Evolutionary conservation across 495 filamentous ascomycete species (phyloP), one percentile per base, ranked within the genome.

Genomic region (Hypoxylon lenormandii): DNA sequence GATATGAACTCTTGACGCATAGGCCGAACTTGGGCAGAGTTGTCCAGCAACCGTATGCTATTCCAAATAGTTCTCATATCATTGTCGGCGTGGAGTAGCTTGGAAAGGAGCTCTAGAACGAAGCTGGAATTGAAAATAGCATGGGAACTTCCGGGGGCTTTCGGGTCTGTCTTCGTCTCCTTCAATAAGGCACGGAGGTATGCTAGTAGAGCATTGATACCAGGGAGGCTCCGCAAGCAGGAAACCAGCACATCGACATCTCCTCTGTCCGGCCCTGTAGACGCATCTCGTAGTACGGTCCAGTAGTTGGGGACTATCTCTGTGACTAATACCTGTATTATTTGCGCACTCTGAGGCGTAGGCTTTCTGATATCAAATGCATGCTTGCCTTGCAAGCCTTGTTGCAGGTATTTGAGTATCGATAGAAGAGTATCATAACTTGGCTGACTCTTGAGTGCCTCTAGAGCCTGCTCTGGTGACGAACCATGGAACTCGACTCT

Each of bases 281-380:
- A 79, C 55, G 81, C 80, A 63, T 83, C 78, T 56, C 82, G 76
- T 23, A 92, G 66, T 26, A 84, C 65, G n/a, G 79, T 60, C 93
- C 93, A 97, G 76, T 91, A 92, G 67, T 91, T 88, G 4, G 91
- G 89, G 5, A 94, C 80, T 38, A 89, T 91, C 36, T 85, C 85
- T 36, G 80, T 86, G 59, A 92, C 86, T 67, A 97, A 78, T 8
- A 83, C 76, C 72, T 90, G 88, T 48, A 93, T 79, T 5, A 96
- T 85, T 70, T 92, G 90, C 4, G 92, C 85, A 52, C 86, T 80
- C 66, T 84, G 78, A 2, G 92, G 87, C 38, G 82, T 83, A 43
- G 91, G 88, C n/a, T 80, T 75, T 60, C 81, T 80, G 50, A 96
- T 85, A 64, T 85, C 83, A 67, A 92, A 88, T 13, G 72, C 74